Percentiles rank a stretch among this genome's conserved stretches.
phyloP scores from a whole-genome alignment of 768 basidiomycete species.

The Russula olivacea region DNA sequence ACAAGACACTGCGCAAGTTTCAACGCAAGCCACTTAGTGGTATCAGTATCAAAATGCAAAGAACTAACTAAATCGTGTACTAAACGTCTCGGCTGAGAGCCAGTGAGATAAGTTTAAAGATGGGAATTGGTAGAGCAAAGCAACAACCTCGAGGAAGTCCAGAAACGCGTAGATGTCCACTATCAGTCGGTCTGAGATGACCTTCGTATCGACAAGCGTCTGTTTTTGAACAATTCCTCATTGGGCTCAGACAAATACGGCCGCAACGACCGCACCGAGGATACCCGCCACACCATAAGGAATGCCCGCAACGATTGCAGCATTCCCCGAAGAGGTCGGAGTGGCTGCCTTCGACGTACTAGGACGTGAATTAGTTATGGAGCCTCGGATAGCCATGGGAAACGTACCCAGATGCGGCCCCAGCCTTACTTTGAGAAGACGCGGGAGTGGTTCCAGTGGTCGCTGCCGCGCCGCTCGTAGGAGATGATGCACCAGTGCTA shows the following conservation, averaged over 20 bases:
- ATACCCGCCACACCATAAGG: constrained; percentile 37
- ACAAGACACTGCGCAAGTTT: neutral
- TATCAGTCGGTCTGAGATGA: constrained; percentile 1
- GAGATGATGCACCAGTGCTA: constrained; percentile 2
- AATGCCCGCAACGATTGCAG: constrained; percentile 37
- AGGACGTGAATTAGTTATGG: neutral
- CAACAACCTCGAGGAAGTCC: constrained; percentile 2
- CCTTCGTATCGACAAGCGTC: neutral
- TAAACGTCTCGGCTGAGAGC: constrained; percentile 11
- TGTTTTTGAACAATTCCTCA: neutral
- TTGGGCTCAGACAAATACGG: constrained; percentile 34
- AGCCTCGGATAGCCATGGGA: no score
- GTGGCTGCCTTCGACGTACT: neutral
- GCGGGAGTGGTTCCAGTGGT: neutral
- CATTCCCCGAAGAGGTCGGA: constrained; percentile 19
- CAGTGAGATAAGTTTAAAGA: constrained; percentile 3
- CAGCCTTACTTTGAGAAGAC: no score
- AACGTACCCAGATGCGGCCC: neutral
- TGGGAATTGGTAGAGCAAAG: constrained; percentile 6
- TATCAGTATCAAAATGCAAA: constrained; percentile 20
- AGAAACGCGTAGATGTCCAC: constrained; percentile 16
- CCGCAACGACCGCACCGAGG: constrained; percentile 35
- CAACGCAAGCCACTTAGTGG: neutral
- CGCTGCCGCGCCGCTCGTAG: neutral
- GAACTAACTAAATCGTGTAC: constrained; percentile 4